phyloP scores from a whole-genome alignment of 2,329 filamentous ascomycete species.

The Neonectria ditissima region DNA sequence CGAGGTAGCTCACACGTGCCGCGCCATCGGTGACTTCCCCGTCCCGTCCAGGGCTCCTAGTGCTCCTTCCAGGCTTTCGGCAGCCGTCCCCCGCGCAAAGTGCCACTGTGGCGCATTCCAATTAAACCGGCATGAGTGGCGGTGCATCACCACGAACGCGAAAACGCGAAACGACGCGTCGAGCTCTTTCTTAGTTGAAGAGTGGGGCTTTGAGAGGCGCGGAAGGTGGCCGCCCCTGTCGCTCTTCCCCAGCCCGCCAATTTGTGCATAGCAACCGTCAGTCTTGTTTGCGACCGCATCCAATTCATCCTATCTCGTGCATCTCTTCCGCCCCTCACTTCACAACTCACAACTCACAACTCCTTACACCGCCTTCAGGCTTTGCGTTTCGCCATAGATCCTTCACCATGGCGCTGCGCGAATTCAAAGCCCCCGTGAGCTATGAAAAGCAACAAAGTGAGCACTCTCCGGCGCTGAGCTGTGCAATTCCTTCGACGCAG shows the following conservation, averaged over 20 bases:
- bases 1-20: conserved; percentile 54
- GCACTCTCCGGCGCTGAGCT: conserved; percentile 45
- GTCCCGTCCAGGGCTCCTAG: conserved; percentile 32
- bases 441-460: conserved; percentile 88
- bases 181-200: neutral
- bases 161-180: conserved; percentile 53
- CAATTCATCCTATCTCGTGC: conserved; percentile 19
- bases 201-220: neutral
- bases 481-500: conserved; percentile 12
- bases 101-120: conserved; percentile 40
- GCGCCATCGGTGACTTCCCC: conserved; percentile 48
- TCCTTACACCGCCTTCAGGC: conserved; percentile 29
- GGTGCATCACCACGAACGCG: conserved; percentile 37
- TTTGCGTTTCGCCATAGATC: conserved; percentile 35
- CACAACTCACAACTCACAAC: conserved; percentile 26
- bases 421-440: conserved; percentile 82
- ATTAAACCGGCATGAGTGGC: conserved; percentile 45
- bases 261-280: conserved; percentile 46
- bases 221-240: conserved; percentile 36
- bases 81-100: conserved; percentile 13
- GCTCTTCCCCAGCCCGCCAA: conserved; percentile 47
- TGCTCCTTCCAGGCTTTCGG: conserved; percentile 19
- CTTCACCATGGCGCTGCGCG: conserved; percentile 83
- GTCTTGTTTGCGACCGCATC: conserved; percentile 32
- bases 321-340: conserved; percentile 21